phyloP scores from a whole-genome alignment of 1,284 basidiomycete species.

The Exsudoporus floridanus region DNA sequence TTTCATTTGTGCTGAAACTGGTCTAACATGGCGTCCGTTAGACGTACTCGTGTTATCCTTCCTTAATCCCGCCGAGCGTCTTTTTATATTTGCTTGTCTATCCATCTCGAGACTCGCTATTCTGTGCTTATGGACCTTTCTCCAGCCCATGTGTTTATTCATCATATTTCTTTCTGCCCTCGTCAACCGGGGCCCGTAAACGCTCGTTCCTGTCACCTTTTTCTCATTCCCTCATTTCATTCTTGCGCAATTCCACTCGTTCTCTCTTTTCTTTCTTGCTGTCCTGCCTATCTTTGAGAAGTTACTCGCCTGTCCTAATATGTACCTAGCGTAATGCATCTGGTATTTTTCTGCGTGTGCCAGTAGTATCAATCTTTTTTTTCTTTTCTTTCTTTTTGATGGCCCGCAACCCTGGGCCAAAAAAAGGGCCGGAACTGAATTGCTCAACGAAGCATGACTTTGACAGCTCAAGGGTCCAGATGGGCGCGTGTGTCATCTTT shows the following conservation, averaged over 20 bases:
- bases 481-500: not conserved
- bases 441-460: not conserved
- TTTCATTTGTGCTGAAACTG: constrained; percentile 19
- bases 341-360: constrained; percentile 2
- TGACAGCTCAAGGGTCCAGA: not conserved
- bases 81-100: constrained; percentile 9
- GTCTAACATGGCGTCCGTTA: not conserved
- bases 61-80: not conserved
- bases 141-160: not conserved
- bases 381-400: no score
- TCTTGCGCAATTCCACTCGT: not conserved
- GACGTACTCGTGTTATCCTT: constrained; percentile 9
- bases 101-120: constrained; percentile 8
- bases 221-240: not conserved
- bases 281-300: not conserved
- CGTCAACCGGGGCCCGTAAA: not conserved
- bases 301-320: constrained; percentile 15
- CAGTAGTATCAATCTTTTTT: no score
- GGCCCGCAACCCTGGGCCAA: no score
- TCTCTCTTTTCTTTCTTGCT: constrained; percentile 1
- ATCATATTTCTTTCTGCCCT: constrained; percentile 9
- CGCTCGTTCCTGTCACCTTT: not conserved
- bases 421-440: constrained; percentile 1
- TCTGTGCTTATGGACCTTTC: constrained; percentile 12
- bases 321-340: constrained; percentile 23